Evolutionary conservation across 176 grass and related monocot genomes (phyloP), one percentile per base, ranked within the genome.

Genomic region (Melocanna baccifera): DNA sequence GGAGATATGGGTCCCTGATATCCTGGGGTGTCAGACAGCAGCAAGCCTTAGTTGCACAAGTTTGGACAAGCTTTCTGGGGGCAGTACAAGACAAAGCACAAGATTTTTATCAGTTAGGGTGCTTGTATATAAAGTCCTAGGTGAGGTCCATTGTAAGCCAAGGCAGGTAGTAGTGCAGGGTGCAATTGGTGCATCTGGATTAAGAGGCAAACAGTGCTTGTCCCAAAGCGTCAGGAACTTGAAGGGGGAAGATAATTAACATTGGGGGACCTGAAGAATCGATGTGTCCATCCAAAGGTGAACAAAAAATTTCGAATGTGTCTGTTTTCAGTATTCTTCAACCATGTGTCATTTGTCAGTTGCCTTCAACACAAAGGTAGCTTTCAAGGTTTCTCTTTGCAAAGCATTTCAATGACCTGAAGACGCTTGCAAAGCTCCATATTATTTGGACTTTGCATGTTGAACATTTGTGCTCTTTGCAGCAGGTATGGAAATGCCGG

Each of bases 121-220:
- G 10, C 71, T 76, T 87, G 50, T 46, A 46, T 69, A 80, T 89
- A 69, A 85, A 85, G 29, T 18, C 30, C 40, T 53, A 52, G 73
- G 5, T 23, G 81, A 84, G 32, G 6, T 76, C 20, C 42, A 76
- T 76, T 85, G 40, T n/a, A 85, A 89, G 77, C 62, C 30, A 85
- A 75, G 82, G 42, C 23, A 89, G 41, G 19, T 39, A 61, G 37
- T 62, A 62, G 1, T 62, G 25, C 59, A 62, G 59, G 12, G 59
- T 67, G 61, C 61, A 67, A 43, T 76, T 76, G 62, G 61, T 82
- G 39, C 48, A 30, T 32, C 47, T 16, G 28, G 48, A 85, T 59
- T 59, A 80, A 75, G 39, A 85, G 48, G 16, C 40, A 62, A 73
- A 74, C 51, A 69, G 69, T 52, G 19, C 19, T 46, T 28, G 39